phyloP scores from a whole-genome alignment of 2,329 filamentous ascomycete species.

The Aspergillus texensis region DNA sequence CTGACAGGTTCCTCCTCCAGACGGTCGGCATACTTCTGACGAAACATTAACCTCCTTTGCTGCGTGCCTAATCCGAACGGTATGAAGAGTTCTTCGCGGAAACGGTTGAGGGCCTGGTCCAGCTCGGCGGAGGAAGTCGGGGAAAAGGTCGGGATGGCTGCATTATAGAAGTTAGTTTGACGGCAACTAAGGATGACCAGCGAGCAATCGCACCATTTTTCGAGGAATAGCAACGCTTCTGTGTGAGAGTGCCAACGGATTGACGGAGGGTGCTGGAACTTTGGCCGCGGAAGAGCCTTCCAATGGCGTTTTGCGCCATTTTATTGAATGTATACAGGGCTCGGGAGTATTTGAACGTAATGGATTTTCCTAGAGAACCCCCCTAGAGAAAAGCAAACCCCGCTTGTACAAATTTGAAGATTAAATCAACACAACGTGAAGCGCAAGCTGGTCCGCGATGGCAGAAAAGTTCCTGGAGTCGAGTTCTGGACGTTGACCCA shows the following conservation, averaged over 20 bases:
- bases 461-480: constrained; percentile 33
- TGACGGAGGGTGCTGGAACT: constrained; percentile 35
- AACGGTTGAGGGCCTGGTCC: constrained; percentile 42
- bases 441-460: constrained; percentile 16
- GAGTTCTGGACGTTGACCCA: constrained; percentile 19
- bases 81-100: constrained; percentile 49
- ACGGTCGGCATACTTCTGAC: constrained; percentile 35
- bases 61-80: constrained; percentile 40
- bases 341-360: not conserved
- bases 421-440: constrained; percentile 13
- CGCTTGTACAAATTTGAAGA: not conserved
- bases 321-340: constrained; percentile 5
- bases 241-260: constrained; percentile 33
- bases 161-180: not conserved
- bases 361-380: too few relatives aligned
- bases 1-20: constrained; percentile 45
- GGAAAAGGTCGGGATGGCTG: constrained; percentile 43
- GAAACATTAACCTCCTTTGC: constrained; percentile 45
- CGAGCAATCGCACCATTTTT: constrained; percentile 31
- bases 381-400: not conserved
- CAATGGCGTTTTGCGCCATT: constrained; percentile 45
- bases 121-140: constrained; percentile 44
- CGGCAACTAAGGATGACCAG: not conserved
- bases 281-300: constrained; percentile 42
- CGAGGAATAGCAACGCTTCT: constrained; percentile 32